These are phyloP conservation scores for Cryomyces minteri DNA, from an alignment of 495 filamentous ascomycete genomes.

Conservation along the genomic window DNA sequence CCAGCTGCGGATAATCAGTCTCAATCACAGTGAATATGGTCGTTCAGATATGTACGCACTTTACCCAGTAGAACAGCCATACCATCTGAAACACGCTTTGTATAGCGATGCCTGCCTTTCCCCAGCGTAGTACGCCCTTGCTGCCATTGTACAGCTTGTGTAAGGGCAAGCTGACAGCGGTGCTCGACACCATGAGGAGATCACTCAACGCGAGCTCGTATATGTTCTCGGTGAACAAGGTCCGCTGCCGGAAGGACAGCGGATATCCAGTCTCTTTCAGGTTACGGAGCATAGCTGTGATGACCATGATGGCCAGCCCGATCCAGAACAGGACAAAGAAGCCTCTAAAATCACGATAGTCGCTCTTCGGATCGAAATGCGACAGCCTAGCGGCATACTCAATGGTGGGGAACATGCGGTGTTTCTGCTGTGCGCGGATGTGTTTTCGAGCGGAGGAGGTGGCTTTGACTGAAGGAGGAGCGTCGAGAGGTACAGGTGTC, in stretches of 20 bases:
- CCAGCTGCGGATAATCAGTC: constrained; percentile 30
- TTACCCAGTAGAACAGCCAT: constrained; percentile 75
- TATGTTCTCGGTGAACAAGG: constrained; percentile 66
- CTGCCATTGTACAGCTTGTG: constrained; percentile 44
- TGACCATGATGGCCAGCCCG: constrained; percentile 85
- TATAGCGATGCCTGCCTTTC: constrained; percentile 50
- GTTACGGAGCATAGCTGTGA: constrained; percentile 79
- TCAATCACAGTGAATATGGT: neutral
- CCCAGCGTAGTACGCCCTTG: constrained; percentile 48
- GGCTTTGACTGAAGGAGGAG: constrained; percentile 72
- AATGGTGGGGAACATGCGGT: constrained; percentile 85
- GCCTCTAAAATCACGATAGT: constrained; percentile 86
- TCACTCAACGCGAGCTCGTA: constrained; percentile 78
- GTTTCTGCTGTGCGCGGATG: constrained; percentile 60
- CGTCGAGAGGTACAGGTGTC: constrained; percentile 81
- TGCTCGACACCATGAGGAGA: constrained; percentile 62
- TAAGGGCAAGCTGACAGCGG: constrained; percentile 50
- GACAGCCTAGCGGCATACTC: constrained; percentile 86
- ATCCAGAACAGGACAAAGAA: constrained; percentile 99
- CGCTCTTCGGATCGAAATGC: constrained; percentile 84
- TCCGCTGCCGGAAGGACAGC: constrained; percentile 69
- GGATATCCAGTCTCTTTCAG: constrained; percentile 86
- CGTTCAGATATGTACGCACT: constrained; percentile 24
- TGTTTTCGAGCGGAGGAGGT: constrained; percentile 74
- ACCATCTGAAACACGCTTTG: constrained; percentile 64